These are phyloP conservation scores for Pythium chondricola DNA, from an alignment of 352 stramenopile species.

Conservation along the genomic window DNA sequence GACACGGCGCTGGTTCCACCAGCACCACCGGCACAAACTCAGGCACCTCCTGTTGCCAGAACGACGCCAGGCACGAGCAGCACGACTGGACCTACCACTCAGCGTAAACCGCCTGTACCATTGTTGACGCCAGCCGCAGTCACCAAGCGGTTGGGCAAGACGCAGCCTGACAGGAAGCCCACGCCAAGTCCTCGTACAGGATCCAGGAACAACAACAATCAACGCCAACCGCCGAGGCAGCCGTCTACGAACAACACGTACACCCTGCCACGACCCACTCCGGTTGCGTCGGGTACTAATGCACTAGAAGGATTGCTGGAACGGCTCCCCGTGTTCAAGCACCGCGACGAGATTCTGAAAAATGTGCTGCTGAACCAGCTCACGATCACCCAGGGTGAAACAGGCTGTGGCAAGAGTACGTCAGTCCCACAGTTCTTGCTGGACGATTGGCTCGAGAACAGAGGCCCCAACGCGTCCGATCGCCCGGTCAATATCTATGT, in stretches of 20 bases:
- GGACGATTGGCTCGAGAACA: constrained; percentile 31
- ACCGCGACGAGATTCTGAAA: constrained; percentile 82
- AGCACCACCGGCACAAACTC: too few species aligned
- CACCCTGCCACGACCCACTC: constrained; percentile 9
- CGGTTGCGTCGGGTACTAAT: too few species aligned
- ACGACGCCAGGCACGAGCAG: too few species aligned
- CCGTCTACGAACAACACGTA: not conserved
- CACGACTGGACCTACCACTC: too few species aligned
- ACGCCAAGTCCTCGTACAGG: too few species aligned
- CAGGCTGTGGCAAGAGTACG: constrained; percentile 96
- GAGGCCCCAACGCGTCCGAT: constrained; percentile 19
- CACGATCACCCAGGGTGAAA: constrained; percentile 92
- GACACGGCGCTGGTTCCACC: too few species aligned
- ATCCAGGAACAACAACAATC: constrained; percentile 10
- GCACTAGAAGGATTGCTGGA: constrained; percentile 66
- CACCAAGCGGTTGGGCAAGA: constrained; percentile 9
- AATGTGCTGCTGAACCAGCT: constrained; percentile 81
- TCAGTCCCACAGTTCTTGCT: constrained; percentile 93
- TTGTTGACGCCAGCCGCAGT: constrained; percentile 14
- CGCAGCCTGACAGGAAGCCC: not conserved
- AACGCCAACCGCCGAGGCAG: not conserved
- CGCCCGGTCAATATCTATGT: constrained; percentile 92
- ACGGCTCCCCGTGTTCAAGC: constrained; percentile 82
- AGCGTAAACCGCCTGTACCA: too few species aligned
- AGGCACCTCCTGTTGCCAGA: too few species aligned